Conservation (phyloP, 805 yeast genomes). For the Zygotorulaspora sp. region DNA sequence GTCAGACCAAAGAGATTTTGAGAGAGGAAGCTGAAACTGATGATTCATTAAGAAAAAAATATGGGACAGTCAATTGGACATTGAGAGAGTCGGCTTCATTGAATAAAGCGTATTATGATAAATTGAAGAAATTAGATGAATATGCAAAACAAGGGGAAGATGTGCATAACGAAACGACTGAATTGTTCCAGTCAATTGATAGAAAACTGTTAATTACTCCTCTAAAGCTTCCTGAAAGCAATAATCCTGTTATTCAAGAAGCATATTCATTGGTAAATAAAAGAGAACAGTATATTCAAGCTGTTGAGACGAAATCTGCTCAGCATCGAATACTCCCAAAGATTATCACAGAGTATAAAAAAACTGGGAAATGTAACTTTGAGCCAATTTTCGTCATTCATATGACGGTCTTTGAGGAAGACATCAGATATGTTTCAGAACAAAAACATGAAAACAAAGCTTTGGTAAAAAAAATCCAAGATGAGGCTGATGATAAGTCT, state of each 20-base stretch:
- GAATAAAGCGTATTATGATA: conserved; percentile 37
- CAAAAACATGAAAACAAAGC: conserved; percentile 38
- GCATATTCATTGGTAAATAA: conserved; percentile 35
- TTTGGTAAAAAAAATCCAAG: conserved; percentile 40
- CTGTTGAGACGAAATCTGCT: conserved; percentile 42
- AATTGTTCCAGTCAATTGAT: conserved; percentile 47
- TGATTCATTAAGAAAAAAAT: conserved; percentile 42
- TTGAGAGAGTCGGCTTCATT: conserved; percentile 46
- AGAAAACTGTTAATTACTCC: conserved; percentile 40
- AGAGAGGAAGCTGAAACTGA: conserved; percentile 54
- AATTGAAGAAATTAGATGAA: conserved; percentile 42
- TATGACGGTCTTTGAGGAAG: conserved; percentile 46
- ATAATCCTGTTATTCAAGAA: conserved; percentile 37
- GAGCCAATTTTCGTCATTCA: conserved; percentile 42
- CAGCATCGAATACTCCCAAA: conserved; percentile 50
- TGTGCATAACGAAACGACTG: conserved; percentile 54
- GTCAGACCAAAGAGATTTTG: conserved; percentile 45
- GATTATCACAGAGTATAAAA: conserved; percentile 46
- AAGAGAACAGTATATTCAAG: conserved; percentile 33
- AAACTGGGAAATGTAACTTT: conserved; percentile 32
- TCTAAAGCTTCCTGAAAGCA: conserved; percentile 30
- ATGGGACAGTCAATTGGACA: conserved; percentile 54
- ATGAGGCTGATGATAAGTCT: conserved; percentile 12
- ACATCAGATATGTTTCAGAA: conserved; percentile 43
- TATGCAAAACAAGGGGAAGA: conserved; percentile 53